Evolutionary conservation across 2,329 filamentous ascomycete genomes (phyloP).

Genomic region (Drechslerella stenobrocha): DNA sequence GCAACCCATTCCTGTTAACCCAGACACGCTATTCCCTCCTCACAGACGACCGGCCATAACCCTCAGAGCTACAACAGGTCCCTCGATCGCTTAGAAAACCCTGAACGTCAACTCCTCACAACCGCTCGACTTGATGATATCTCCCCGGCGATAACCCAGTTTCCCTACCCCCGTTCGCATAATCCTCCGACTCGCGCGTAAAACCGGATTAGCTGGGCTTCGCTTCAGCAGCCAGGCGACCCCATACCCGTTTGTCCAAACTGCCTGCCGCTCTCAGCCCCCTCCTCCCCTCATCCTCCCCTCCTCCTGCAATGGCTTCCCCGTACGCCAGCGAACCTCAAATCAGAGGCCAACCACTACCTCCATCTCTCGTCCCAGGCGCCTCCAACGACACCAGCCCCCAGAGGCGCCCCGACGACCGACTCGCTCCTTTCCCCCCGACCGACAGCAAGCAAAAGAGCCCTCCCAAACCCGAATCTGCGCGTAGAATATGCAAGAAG

Average conservation of each 20-base stretch:
- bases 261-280: not conserved
- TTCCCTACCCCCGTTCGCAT: slow-evolving; percentile 25
- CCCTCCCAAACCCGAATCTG: slow-evolving; percentile 25
- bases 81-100: slow-evolving; percentile 47
- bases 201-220: slow-evolving; percentile 15
- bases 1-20: slow-evolving; percentile 26
- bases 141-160: slow-evolving; percentile 35
- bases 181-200: slow-evolving; percentile 25
- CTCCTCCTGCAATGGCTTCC: slow-evolving; percentile 36
- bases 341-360: slow-evolving; percentile 31
- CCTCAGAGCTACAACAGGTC: slow-evolving; percentile 3
- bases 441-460: slow-evolving; percentile 40
- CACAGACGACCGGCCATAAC: not conserved
- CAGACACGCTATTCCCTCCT: slow-evolving; percentile 11
- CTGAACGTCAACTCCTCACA: slow-evolving; percentile 47
- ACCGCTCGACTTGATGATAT: slow-evolving; percentile 27
- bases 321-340: slow-evolving; percentile 42
- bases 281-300: not conserved
- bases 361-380: slow-evolving; percentile 25
- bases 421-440: slow-evolving; percentile 29
- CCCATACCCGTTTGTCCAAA: not conserved
- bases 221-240: slow-evolving; percentile 11
- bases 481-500: slow-evolving; percentile 72
- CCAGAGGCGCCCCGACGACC: slow-evolving; percentile 35
- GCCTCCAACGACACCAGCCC: slow-evolving; percentile 15